A percentile compares a stretch with the other conserved stretches of the same genome.
Evolutionary conservation across 208 protist species (phyloP).

Genomic region (Angomonas desouzai): DNA sequence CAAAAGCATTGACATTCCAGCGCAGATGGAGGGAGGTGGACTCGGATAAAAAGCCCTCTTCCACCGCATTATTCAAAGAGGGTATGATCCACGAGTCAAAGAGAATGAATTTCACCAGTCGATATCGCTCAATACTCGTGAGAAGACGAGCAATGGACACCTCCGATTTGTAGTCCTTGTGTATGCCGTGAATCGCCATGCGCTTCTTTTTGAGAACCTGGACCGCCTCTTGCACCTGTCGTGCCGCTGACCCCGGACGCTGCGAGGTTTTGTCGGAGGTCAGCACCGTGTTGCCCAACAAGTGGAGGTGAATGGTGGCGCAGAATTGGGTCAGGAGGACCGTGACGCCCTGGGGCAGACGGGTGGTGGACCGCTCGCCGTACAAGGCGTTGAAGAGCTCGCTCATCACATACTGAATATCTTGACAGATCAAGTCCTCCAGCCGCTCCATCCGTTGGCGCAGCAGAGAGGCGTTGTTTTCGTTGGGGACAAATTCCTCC

Average conservation of each 20-base stretch:
- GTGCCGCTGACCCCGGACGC: slow-evolving; percentile 15
- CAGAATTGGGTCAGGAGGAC: slow-evolving; percentile 73
- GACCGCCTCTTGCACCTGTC: slow-evolving; percentile 28
- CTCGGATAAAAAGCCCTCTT: slow-evolving; percentile 62
- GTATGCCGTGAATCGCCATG: slow-evolving; percentile 21
- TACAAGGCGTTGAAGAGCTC: slow-evolving; percentile 77
- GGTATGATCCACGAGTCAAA: slow-evolving; percentile 89
- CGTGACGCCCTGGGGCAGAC: slow-evolving; percentile 77
- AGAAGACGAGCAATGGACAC: slow-evolving; percentile 46
- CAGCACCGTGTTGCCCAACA: slow-evolving; percentile 41
- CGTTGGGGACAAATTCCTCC: neutral
- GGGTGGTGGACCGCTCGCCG: slow-evolving; percentile 55
- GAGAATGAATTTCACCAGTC: slow-evolving; percentile 78
- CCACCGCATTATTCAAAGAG: slow-evolving; percentile 66
- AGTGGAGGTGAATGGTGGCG: slow-evolving; percentile 71
- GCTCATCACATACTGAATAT: slow-evolving; percentile 77
- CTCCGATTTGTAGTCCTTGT: slow-evolving; percentile 20
- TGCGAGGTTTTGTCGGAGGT: slow-evolving; percentile 15
- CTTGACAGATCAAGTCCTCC: slow-evolving; percentile 79
- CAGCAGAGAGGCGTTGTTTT: slow-evolving; percentile 4
- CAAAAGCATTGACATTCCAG: slow-evolving; percentile 87
- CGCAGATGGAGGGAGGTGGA: slow-evolving; percentile 69
- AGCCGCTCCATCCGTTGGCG: slow-evolving; percentile 40
- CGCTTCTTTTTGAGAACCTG: slow-evolving; percentile 45
- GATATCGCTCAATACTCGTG: slow-evolving; percentile 62